A percentile compares a stretch with the other conserved stretches of the same genome.
Evolutionary conservation across 805 yeast genomes (phyloP).

Genomic region (Saccharomycopsis microspora): DNA sequence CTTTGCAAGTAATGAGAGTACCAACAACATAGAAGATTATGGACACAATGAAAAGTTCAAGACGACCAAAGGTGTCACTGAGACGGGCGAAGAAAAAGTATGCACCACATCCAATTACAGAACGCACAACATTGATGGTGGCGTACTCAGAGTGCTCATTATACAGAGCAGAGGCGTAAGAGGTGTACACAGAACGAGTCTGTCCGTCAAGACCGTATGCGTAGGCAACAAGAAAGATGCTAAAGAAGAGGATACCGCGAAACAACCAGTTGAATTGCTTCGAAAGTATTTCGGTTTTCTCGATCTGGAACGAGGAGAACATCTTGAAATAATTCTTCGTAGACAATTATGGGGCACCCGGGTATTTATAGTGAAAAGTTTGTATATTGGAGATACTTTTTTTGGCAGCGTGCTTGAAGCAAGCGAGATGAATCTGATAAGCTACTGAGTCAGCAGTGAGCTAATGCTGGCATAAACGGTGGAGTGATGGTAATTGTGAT

Average conservation of each 20-base stretch:
- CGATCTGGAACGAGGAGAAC: constrained; percentile 21
- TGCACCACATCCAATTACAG: constrained; percentile 46
- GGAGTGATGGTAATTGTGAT: too few relatives aligned
- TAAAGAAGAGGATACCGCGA: constrained; percentile 32
- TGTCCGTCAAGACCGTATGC: constrained; percentile 48
- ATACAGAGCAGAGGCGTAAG: constrained; percentile 40
- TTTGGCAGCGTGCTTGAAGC: too few relatives aligned
- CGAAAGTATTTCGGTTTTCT: constrained; percentile 42
- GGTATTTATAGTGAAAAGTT: background rate
- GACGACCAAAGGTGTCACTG: constrained; percentile 45
- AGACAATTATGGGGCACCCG: too few relatives aligned
- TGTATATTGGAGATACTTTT: too few relatives aligned
- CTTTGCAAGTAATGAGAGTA: constrained; percentile 45
- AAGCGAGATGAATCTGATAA: too few relatives aligned
- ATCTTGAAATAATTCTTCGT: constrained; percentile 23
- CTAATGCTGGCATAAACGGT: too few relatives aligned
- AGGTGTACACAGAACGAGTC: constrained; percentile 31
- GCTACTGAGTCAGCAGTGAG: too few relatives aligned
- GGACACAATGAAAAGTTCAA: constrained; percentile 33
- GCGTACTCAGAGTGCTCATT: constrained; percentile 37
- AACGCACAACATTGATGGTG: constrained; percentile 38
- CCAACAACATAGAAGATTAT: constrained; percentile 43
- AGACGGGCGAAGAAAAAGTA: constrained; percentile 46
- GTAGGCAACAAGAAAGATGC: constrained; percentile 44
- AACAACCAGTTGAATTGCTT: constrained; percentile 31